A percentile compares a stretch with the other conserved stretches of the same genome.
Conservation (phyloP, 78 protist genomes). For the Chrysochromulina parva region DNA sequence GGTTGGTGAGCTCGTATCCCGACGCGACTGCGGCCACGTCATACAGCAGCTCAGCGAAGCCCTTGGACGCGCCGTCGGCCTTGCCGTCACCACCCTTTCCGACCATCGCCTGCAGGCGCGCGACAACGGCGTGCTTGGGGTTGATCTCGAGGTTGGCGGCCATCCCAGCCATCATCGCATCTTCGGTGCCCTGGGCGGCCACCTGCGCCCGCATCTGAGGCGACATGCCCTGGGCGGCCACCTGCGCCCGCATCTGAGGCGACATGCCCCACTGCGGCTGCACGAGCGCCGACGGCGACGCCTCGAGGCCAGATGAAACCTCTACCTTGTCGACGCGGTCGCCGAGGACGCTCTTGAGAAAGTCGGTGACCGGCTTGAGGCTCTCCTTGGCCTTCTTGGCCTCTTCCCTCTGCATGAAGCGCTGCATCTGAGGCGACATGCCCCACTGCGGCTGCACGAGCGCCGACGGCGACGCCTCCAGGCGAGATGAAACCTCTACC, state of each 20-base stretch:
- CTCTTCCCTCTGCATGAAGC: conserved; percentile 56
- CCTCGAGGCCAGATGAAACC: conserved; percentile 4
- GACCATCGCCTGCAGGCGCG: conserved; percentile 36
- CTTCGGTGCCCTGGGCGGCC: background rate
- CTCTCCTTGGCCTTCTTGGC: no score
- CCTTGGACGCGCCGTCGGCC: background rate
- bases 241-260: no score
- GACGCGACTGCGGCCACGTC: background rate
- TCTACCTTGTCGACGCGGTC: conserved; percentile 57
- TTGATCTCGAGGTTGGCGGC: conserved; percentile 74
- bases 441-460: conserved; percentile 34
- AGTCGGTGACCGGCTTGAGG: no score
- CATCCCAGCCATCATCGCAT: background rate
- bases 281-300: conserved; percentile 36
- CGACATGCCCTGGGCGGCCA: conserved; percentile 67
- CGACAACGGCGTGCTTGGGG: conserved; percentile 75
- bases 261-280: conserved; percentile 48
- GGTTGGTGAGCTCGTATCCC: background rate
- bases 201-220: conserved; percentile 60
- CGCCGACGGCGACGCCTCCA: conserved; percentile 24
- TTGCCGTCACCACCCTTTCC: background rate
- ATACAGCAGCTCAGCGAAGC: background rate
- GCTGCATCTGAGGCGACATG: conserved; percentile 76
- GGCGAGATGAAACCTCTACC: conserved; percentile 49
- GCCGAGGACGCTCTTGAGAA: no score